Conservation (phyloP, 176 grass and related monocot species). For the Pontederia crassipes region DNA sequence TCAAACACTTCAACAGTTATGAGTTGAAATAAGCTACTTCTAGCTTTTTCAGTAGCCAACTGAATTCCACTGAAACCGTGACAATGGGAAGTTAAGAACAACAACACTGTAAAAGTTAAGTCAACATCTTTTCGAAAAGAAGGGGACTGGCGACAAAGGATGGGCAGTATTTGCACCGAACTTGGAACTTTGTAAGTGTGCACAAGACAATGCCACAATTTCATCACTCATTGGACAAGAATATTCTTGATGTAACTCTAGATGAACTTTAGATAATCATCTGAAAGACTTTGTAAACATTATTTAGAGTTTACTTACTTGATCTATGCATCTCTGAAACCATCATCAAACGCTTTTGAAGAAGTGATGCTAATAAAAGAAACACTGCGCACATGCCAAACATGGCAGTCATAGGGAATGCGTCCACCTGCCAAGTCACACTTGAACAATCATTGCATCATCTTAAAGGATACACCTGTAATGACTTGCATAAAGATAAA, state of each 20-base stretch:
- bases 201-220: neutral
- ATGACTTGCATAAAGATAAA: too few relatives aligned
- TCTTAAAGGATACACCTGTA: neutral
- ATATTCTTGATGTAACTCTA: neutral
- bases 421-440: constrained; percentile 2
- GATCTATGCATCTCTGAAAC: constrained; percentile 14
- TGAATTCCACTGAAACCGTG: too few relatives aligned
- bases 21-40: too few relatives aligned
- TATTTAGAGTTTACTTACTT: neutral
- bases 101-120: too few relatives aligned
- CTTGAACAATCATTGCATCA: neutral
- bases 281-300: neutral
- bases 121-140: too few relatives aligned
- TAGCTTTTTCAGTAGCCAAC: too few relatives aligned
- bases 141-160: too few relatives aligned
- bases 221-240: too few relatives aligned
- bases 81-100: too few relatives aligned
- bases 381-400: constrained; percentile 14
- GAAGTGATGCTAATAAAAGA: constrained; percentile 5
- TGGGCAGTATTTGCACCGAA: too few relatives aligned
- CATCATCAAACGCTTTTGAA: constrained; percentile 8
- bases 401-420: constrained; percentile 19
- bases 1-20: too few relatives aligned
- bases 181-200: too few relatives aligned
- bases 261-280: neutral